Conservation (phyloP, 2,329 filamentous ascomycete genomes). For the Colletotrichum eremochloae region DNA sequence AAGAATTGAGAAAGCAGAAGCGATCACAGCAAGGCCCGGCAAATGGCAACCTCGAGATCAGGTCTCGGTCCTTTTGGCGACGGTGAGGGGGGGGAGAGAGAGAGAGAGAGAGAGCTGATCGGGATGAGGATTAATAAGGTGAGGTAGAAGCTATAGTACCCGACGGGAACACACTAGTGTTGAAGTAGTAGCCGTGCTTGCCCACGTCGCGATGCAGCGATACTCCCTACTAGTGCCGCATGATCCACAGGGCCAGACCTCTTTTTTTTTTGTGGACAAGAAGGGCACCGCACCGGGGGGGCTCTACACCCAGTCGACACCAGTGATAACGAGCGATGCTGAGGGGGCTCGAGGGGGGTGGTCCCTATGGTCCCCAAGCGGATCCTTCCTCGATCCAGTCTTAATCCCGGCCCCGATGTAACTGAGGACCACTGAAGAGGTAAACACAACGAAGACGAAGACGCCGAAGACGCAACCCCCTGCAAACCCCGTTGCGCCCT, state of each 20-base stretch:
- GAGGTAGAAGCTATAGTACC: constrained; percentile 17
- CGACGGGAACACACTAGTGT: constrained; percentile 17
- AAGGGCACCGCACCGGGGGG: constrained; percentile 1
- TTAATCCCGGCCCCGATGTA: constrained; percentile 36
- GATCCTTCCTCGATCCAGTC: constrained; percentile 38
- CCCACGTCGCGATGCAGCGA: constrained; percentile 14
- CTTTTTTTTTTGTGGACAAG: constrained; percentile 11
- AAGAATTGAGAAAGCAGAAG: neutral
- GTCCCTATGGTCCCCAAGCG: constrained; percentile 18
- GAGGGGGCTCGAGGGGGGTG: constrained; percentile 1
- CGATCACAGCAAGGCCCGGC: neutral
- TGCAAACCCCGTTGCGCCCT: constrained; percentile 7
- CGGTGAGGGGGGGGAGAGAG: neutral
- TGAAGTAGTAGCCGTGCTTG: constrained; percentile 4
- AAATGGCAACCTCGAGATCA: neutral
- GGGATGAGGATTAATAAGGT: constrained; percentile 34
- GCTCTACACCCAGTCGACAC: neutral
- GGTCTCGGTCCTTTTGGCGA: constrained; percentile 9
- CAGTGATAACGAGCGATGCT: constrained; percentile 1
- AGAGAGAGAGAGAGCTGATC: neutral
- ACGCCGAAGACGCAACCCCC: neutral
- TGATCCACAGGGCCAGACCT: constrained; percentile 37
- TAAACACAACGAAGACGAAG: neutral
- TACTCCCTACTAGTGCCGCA: constrained; percentile 29
- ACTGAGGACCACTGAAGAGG: constrained; percentile 28